A percentile compares a stretch with the other conserved stretches of the same genome.
Evolutionary conservation across 2,329 filamentous ascomycete genomes (phyloP).

Genomic region (Calonectria pteridis): DNA sequence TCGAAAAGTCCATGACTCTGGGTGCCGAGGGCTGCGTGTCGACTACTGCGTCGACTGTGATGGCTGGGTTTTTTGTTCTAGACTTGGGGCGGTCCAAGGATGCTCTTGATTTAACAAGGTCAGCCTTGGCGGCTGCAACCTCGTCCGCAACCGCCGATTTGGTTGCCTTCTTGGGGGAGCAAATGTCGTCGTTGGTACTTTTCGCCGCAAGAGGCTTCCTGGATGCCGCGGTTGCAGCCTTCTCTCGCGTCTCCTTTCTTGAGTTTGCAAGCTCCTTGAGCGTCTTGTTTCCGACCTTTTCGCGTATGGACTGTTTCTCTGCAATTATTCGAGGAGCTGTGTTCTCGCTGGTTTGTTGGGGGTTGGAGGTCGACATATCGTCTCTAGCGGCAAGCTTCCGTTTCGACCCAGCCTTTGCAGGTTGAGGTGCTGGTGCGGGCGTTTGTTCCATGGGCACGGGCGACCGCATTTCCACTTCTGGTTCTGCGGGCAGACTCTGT

Average conservation of each 20-base stretch:
- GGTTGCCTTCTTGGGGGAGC: constrained; percentile 67
- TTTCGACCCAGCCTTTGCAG: constrained; percentile 65
- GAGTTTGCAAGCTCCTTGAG: constrained; percentile 60
- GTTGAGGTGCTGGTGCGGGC: constrained; percentile 29
- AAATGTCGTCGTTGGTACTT: constrained; percentile 70
- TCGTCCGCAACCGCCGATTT: constrained; percentile 53
- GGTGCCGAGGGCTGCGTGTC: constrained; percentile 34
- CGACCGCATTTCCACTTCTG: constrained; percentile 5
- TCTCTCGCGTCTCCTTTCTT: constrained; percentile 56
- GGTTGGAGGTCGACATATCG: constrained; percentile 58
- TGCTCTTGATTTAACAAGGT: constrained; percentile 46
- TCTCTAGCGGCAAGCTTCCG: constrained; percentile 69
- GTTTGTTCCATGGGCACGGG: constrained; percentile 17
- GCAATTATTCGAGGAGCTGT: constrained; percentile 31
- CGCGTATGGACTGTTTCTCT: constrained; percentile 47
- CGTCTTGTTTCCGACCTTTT: constrained; percentile 55
- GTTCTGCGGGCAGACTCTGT: constrained; percentile 17
- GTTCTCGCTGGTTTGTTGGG: constrained; percentile 47
- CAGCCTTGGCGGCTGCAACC: constrained; percentile 54
- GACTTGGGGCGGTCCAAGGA: constrained; percentile 42
- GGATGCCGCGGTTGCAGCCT: constrained; percentile 42
- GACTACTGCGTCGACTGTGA: constrained; percentile 36
- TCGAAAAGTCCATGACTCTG: constrained; percentile 25
- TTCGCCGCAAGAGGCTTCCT: constrained; percentile 68
- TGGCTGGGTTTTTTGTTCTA: constrained; percentile 44